phyloP scores from a whole-genome alignment of 805 yeast genomes.

The Yamadazyma laniorum region DNA sequence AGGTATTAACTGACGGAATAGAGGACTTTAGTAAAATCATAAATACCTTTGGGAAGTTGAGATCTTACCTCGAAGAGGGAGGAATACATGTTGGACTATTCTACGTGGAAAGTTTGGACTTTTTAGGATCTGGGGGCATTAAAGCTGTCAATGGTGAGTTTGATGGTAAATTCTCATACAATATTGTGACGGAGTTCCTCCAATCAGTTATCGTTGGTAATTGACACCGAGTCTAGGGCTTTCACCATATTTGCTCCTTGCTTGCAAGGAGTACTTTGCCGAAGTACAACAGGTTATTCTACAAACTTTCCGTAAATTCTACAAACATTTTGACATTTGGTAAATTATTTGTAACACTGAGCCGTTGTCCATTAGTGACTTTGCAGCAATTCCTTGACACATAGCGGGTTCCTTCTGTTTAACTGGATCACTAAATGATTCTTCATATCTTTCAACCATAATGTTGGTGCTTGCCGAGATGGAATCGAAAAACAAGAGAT shows the following conservation, averaged over 20 bases:
- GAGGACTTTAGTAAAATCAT: slow-evolving; percentile 24
- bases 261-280: no score
- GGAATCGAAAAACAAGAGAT: slow-evolving; percentile 14
- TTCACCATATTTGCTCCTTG: no score
- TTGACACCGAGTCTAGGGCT: no score
- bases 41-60: slow-evolving; percentile 20
- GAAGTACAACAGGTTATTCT: no score
- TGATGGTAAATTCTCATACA: slow-evolving; percentile 16
- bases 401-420: neutral
- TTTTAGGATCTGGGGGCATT: slow-evolving; percentile 20
- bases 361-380: slow-evolving; percentile 17
- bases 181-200: slow-evolving; percentile 8
- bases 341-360: slow-evolving; percentile 18
- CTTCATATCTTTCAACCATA: slow-evolving; percentile 10
- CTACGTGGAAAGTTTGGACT: slow-evolving; percentile 35
- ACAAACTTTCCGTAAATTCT: neutral
- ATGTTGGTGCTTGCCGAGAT: slow-evolving; percentile 5
- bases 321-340: slow-evolving; percentile 9
- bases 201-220: neutral
- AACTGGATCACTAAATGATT: slow-evolving; percentile 5
- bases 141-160: slow-evolving; percentile 27
- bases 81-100: slow-evolving; percentile 36
- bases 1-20: slow-evolving; percentile 28
- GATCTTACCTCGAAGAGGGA: slow-evolving; percentile 25
- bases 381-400: slow-evolving; percentile 10